A percentile compares a stretch with the other conserved stretches of the same genome.
Conservation (phyloP, 805 yeast genomes). For the Pichia membranifaciens region DNA sequence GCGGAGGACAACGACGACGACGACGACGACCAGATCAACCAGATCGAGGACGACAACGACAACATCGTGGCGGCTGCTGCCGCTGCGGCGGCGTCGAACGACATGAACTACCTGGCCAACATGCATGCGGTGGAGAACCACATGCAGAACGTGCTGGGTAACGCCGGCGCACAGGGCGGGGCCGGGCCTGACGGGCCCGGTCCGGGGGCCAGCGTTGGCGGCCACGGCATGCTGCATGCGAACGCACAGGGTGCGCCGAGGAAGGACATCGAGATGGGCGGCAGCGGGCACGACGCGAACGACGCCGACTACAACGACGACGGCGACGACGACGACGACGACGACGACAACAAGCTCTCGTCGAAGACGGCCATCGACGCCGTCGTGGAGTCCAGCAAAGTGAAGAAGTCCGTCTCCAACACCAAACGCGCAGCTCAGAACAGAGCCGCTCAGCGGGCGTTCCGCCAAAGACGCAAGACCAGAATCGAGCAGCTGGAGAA, state of each 20-base stretch:
- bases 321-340: background rate
- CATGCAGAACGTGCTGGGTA: background rate
- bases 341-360: background rate
- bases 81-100: background rate
- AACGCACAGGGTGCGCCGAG: too few species aligned
- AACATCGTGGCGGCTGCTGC: background rate
- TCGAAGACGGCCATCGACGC: conserved; percentile 4
- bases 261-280: too few species aligned
- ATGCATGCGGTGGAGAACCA: conserved; percentile 1
- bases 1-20: background rate
- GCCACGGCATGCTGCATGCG: too few species aligned
- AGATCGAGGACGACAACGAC: conserved; percentile 1
- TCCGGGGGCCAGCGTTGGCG: too few species aligned
- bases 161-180: background rate
- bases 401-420: background rate
- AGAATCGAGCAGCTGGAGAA: conserved; percentile 75
- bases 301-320: background rate
- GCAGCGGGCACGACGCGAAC: background rate
- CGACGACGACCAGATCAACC: background rate
- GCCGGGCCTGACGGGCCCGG: too few species aligned
- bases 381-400: conserved; percentile 1
- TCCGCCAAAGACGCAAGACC: conserved; percentile 76
- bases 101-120: background rate
- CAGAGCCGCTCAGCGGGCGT: conserved; percentile 87
- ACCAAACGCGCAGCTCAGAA: conserved; percentile 88